Base-by-base conservation (phyloP, 1,284 basidiomycete genomes). In the Pascua guehoae region DNA sequence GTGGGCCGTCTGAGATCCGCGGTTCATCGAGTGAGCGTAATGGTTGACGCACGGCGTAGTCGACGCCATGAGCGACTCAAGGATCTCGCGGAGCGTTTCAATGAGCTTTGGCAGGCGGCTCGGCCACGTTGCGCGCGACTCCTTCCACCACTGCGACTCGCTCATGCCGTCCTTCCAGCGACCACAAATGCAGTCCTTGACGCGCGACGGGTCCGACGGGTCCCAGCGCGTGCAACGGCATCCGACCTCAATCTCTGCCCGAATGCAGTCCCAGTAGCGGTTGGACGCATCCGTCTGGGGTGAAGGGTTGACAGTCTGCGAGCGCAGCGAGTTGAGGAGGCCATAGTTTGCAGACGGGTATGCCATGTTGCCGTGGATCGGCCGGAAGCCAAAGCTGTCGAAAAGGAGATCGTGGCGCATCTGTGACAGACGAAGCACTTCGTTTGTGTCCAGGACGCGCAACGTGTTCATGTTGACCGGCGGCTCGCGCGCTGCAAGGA, bases 351-450 rank as follows among this genome's bases (percentile, higher is more conserved):
- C 56, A 17, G 64, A 57, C 32, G 86, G 83, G 60, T 85, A 85
- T 17, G 82, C 81, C 0, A 85, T 85, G 10, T 47, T 88, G 84
- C 58, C 87, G 83, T 63, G 69, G 52, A 73, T 61, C 2, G 73
- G 71, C 11, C 70, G 65, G 59, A 73, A 75, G 16, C 69, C 71
- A 38, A 72, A 65, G 47, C 62, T 67, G 66, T 90, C 91, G 67
- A 95, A 95, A 60, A 95, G 84, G 61, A 95, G 82, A 76, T 96
- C 92, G 72, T 96, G 92, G 45, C 91, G 87, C 60, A 96, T 86
- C 74, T 93, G 91, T 24, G 89, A 88, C 71, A 92, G 92, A 56
- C 88, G 85, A 59, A 95, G 81, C 65, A 95, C 92, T 60, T 88
- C 85, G 61, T 87, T 84, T 32, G 94, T 80, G 73, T 96, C 91